Evolutionary conservation across 2,329 filamentous ascomycete genomes (phyloP).

Genomic region (Trichoderma arundinaceum): DNA sequence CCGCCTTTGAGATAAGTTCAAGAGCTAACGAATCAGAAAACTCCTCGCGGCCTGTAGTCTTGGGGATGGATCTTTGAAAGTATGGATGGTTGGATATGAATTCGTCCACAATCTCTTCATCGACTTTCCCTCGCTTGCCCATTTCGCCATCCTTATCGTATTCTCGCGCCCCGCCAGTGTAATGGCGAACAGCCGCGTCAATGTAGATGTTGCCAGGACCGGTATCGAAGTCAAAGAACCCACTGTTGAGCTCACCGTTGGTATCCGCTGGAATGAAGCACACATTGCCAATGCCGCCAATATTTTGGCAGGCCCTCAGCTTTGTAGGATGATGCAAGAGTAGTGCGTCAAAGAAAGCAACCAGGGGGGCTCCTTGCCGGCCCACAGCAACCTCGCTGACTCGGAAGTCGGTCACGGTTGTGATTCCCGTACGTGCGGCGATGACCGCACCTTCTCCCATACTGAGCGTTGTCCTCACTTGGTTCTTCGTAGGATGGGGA

Average conservation of each 20-base stretch:
- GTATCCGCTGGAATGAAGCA: conserved; percentile 52
- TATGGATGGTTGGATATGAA: conserved; percentile 50
- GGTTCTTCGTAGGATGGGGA: conserved; percentile 53
- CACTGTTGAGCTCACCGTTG: conserved; percentile 10
- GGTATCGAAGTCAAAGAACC: conserved; percentile 50
- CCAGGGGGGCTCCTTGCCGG: conserved; percentile 54
- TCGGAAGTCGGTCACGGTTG: conserved; percentile 57
- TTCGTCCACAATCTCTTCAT: conserved; percentile 51
- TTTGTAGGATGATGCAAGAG: conserved; percentile 57
- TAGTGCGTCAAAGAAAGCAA: conserved; percentile 57
- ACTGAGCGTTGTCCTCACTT: conserved; percentile 55
- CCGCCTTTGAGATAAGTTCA: conserved; percentile 49
- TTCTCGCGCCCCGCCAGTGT: conserved; percentile 50
- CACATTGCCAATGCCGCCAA: conserved; percentile 59
- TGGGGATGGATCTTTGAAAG: conserved; percentile 50
- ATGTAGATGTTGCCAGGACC: conserved; percentile 52
- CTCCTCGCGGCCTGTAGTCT: conserved; percentile 58
- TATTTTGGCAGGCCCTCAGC: conserved; percentile 58
- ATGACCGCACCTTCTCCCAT: conserved; percentile 64
- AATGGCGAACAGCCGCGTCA: conserved; percentile 37
- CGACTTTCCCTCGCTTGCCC: conserved; percentile 47
- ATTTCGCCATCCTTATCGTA: conserved; percentile 56
- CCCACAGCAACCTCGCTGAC: conserved; percentile 54
- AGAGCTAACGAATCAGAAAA: conserved; percentile 55
- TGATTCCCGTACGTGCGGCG: conserved; percentile 57